Evolutionary conservation across 805 yeast species (phyloP).

Genomic region (Zygoascus tannicola): DNA sequence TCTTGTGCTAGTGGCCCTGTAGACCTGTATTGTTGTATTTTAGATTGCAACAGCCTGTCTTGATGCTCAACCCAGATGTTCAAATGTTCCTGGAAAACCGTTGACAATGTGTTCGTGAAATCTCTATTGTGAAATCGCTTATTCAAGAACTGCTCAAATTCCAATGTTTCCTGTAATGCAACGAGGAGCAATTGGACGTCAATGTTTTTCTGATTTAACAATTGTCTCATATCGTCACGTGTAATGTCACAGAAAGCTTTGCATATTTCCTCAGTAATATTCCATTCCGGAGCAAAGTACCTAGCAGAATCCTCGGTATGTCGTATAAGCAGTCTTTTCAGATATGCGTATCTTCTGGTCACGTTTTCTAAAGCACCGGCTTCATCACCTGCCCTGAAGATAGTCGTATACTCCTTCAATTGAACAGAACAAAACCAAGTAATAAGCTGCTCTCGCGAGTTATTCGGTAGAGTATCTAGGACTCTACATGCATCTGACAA

Average conservation of each 20-base stretch:
- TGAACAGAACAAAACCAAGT: slow-evolving; percentile 66
- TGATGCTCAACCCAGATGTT: slow-evolving; percentile 83
- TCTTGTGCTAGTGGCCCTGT: slow-evolving; percentile 34
- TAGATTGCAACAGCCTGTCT: slow-evolving; percentile 50
- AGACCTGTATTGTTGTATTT: slow-evolving; percentile 51
- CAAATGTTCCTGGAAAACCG: slow-evolving; percentile 76
- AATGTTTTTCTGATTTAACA: slow-evolving; percentile 31
- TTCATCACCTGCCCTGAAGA: slow-evolving; percentile 75
- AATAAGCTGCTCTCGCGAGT: slow-evolving; percentile 49
- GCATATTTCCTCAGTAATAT: slow-evolving; percentile 53
- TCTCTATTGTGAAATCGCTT: slow-evolving; percentile 38
- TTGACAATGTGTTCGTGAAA: slow-evolving; percentile 41
- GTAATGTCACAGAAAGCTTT: slow-evolving; percentile 60
- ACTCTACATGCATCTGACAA: slow-evolving; percentile 58
- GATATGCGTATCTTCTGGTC: slow-evolving; percentile 70
- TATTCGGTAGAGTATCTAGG: slow-evolving; percentile 44
- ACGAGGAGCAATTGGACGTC: slow-evolving; percentile 59
- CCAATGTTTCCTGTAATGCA: slow-evolving; percentile 66
- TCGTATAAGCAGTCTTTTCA: slow-evolving; percentile 56
- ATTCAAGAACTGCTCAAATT: slow-evolving; percentile 69
- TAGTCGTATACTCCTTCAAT: slow-evolving; percentile 62
- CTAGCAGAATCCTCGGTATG: slow-evolving; percentile 43
- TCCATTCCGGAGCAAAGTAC: slow-evolving; percentile 67
- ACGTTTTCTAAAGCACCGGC: slow-evolving; percentile 92
- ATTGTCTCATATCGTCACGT: slow-evolving; percentile 49